Conservation (phyloP, 2,329 filamentous ascomycete genomes). For the Kalaharituber pfeilii region DNA sequence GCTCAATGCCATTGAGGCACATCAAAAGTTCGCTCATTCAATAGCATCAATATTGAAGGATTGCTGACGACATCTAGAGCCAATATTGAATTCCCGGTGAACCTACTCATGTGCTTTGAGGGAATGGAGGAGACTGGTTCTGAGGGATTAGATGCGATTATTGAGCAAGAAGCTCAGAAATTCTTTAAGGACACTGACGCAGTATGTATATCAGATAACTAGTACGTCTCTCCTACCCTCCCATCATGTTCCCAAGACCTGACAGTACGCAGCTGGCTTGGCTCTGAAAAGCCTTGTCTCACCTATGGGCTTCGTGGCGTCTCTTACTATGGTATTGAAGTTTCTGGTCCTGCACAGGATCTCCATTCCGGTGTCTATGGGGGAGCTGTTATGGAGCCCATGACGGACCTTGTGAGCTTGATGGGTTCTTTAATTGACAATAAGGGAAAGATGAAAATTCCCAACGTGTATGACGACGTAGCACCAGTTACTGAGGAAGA, state of each 20-base stretch:
- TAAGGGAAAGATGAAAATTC: conserved; percentile 79
- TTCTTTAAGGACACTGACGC: conserved; percentile 93
- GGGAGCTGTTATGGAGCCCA: conserved; percentile 89
- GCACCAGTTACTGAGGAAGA: conserved; percentile 76
- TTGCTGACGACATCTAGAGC: conserved; percentile 30
- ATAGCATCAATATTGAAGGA: not conserved
- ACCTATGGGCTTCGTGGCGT: conserved; percentile 93
- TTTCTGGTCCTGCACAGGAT: conserved; percentile 82
- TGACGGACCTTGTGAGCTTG: conserved; percentile 82
- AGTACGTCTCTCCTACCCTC: conserved; percentile 27
- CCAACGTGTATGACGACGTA: conserved; percentile 86
- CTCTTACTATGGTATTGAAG: conserved; percentile 91
- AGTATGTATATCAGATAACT: conserved; percentile 98
- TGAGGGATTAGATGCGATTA: conserved; percentile 88
- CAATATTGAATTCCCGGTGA: conserved; percentile 85
- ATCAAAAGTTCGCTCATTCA: conserved; percentile 49
- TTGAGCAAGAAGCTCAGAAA: conserved; percentile 74
- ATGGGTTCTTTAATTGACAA: conserved; percentile 74
- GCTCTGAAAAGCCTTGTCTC: conserved; percentile 93
- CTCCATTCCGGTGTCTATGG: conserved; percentile 95
- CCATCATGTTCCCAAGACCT: not conserved
- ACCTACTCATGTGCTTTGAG: conserved; percentile 98
- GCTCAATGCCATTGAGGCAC: conserved; percentile 95
- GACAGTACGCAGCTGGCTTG: conserved; percentile 49
- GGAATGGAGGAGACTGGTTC: conserved; percentile 99